A percentile compares a stretch with the other conserved stretches of the same genome.
Conservation (phyloP, 306 rosid species). For the Heteromeles arbutifolia region DNA sequence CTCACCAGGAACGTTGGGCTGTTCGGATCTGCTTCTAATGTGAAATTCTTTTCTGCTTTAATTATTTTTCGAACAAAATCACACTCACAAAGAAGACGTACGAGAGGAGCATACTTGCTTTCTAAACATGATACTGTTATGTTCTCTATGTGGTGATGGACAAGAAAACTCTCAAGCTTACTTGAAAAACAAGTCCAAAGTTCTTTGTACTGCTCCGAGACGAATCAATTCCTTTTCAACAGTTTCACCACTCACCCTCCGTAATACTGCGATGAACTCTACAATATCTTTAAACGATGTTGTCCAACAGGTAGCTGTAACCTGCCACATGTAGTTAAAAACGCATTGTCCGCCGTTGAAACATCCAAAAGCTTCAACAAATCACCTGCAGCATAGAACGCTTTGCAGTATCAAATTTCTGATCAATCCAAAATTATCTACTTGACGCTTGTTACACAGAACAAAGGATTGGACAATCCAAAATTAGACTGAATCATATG, state of each 20-base stretch:
- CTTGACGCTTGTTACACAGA: neutral
- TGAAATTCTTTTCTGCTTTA: constrained; percentile 58
- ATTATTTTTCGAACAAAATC: constrained; percentile 71
- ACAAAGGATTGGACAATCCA: neutral
- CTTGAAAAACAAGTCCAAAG: constrained; percentile 81
- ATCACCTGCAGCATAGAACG: constrained; percentile 36
- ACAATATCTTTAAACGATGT: constrained; percentile 95
- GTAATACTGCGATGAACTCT: constrained; percentile 78
- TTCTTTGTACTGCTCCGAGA: constrained; percentile 73
- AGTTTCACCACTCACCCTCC: constrained; percentile 75
- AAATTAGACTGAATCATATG: neutral
- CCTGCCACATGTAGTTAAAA: constrained; percentile 86
- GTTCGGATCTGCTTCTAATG: constrained; percentile 45
- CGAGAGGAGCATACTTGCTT: constrained; percentile 70
- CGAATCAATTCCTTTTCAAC: constrained; percentile 78
- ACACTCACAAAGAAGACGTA: constrained; percentile 67
- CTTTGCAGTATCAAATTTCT: neutral
- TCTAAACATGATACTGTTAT: constrained; percentile 76
- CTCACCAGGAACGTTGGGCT: constrained; percentile 77
- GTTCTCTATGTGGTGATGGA: constrained; percentile 88
- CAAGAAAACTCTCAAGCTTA: constrained; percentile 34
- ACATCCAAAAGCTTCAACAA: constrained; percentile 75
- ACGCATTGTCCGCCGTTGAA: constrained; percentile 53
- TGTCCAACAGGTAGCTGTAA: constrained; percentile 97
- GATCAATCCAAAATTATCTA: neutral